Evolutionary conservation across 2,329 filamentous ascomycete genomes (phyloP).

Genomic region (Alternaria sp.): DNA sequence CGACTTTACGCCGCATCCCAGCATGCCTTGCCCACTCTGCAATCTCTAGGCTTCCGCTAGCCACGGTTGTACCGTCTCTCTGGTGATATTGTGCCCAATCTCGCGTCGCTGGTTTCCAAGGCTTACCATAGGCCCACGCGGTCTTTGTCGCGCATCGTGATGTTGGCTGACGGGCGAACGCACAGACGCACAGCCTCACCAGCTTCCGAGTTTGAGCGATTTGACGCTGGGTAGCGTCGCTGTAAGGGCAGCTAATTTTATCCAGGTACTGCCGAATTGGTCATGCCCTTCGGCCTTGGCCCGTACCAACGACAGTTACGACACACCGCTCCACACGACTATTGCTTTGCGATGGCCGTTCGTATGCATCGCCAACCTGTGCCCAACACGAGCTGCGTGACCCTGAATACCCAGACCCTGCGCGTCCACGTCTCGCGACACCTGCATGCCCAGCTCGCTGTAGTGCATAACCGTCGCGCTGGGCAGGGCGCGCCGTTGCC

Average conservation of each 20-base stretch:
- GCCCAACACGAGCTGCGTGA: constrained; percentile 1
- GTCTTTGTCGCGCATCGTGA: not conserved
- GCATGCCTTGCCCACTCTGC: constrained; percentile 22
- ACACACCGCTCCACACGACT: constrained; percentile 16
- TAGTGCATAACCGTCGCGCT: constrained; percentile 1
- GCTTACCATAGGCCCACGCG: not conserved
- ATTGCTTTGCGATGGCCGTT: constrained; percentile 10
- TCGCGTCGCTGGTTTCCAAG: not conserved
- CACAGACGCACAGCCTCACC: constrained; percentile 34
- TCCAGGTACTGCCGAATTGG: constrained; percentile 23
- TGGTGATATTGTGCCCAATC: not conserved
- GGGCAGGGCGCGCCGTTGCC: constrained; percentile 11
- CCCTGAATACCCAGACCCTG: constrained; percentile 13
- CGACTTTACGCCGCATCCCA: constrained; percentile 10
- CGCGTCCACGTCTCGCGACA: constrained; percentile 16
- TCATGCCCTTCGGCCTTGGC: constrained; percentile 15
- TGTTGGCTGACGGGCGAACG: constrained; percentile 12
- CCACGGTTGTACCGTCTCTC: not conserved
- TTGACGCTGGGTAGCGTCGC: constrained; percentile 42
- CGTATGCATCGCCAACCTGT: constrained; percentile 5
- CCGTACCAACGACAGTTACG: not conserved
- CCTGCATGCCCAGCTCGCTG: constrained; percentile 18
- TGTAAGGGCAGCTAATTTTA: constrained; percentile 37
- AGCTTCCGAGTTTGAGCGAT: constrained; percentile 44
- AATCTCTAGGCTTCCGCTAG: constrained; percentile 9